Percentiles rank a stretch among this genome's conserved stretches.
Conservation (phyloP, 129 eudicot species). For the Arctium minus region DNA sequence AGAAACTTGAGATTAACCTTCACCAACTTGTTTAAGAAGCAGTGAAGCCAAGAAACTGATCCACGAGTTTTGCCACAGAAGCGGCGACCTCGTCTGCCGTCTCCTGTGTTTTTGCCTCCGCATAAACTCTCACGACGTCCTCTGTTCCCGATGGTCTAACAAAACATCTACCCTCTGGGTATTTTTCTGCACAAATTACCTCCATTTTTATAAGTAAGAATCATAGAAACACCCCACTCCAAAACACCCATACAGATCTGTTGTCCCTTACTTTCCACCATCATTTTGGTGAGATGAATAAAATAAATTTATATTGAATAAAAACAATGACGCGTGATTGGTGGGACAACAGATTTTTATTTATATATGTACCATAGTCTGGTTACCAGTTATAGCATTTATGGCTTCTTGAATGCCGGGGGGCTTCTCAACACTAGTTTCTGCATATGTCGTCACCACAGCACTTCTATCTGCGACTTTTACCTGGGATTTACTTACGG, state of each 20-base stretch:
- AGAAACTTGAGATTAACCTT: not conserved
- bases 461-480: slow-evolving; percentile 78
- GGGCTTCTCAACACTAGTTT: slow-evolving; percentile 74
- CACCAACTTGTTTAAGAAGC: not conserved
- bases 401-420: slow-evolving; percentile 88
- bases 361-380: not conserved
- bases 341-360: not conserved
- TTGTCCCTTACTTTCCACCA: not conserved
- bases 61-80: slow-evolving; percentile 55
- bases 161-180: slow-evolving; percentile 70
- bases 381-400: slow-evolving; percentile 54
- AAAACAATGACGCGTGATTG: not conserved
- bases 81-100: slow-evolving; percentile 65
- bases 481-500: slow-evolving; percentile 44
- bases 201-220: not conserved
- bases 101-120: slow-evolving; percentile 78
- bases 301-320: not conserved
- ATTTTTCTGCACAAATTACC: slow-evolving; percentile 44
- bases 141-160: slow-evolving; percentile 92
- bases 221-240: not conserved
- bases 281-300: not conserved
- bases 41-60: slow-evolving; percentile 58
- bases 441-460: slow-evolving; percentile 74
- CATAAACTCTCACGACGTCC: slow-evolving; percentile 83
- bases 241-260: not conserved